phyloP scores from a whole-genome alignment of 169 alveolate species.

The Eimeria acervulina region DNA sequence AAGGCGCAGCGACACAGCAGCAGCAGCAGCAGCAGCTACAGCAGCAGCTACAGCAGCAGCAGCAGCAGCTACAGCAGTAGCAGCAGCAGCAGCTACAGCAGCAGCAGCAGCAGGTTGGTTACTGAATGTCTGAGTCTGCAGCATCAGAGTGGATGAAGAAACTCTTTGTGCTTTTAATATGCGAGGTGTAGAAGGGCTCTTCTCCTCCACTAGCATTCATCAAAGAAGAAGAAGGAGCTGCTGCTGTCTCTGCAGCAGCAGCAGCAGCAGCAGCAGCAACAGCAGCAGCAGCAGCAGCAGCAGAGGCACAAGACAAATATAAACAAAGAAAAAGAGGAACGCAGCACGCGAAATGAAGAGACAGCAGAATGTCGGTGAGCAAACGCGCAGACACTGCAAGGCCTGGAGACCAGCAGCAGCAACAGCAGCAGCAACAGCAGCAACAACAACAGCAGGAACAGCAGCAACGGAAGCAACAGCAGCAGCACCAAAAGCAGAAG shows the following conservation, averaged over 20 bases:
- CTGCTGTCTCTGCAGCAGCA: constrained; percentile 1
- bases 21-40: not conserved
- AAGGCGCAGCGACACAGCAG: too few relatives aligned
- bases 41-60: not conserved
- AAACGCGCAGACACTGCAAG: too few relatives aligned
- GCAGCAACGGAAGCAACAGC: too few relatives aligned
- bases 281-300: constrained; percentile 30
- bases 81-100: constrained; percentile 27
- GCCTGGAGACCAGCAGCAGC: too few relatives aligned
- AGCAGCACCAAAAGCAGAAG: too few relatives aligned
- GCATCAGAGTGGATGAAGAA: not conserved
- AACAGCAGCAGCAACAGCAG: too few relatives aligned
- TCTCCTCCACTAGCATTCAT: not conserved
- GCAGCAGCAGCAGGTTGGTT: not conserved
- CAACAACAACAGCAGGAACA: too few relatives aligned
- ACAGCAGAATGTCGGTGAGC: too few relatives aligned
- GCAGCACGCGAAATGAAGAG: too few relatives aligned
- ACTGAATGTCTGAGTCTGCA: not conserved
- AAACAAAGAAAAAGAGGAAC: too few relatives aligned
- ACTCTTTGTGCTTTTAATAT: not conserved
- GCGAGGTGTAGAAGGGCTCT: not conserved
- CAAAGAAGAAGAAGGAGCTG: not conserved
- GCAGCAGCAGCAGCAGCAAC: constrained; percentile 22
- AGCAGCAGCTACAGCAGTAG: not conserved
- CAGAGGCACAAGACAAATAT: too few relatives aligned